phyloP scores from a whole-genome alignment of 2,329 filamentous ascomycete genomes.

The Penicillium crustosum region DNA sequence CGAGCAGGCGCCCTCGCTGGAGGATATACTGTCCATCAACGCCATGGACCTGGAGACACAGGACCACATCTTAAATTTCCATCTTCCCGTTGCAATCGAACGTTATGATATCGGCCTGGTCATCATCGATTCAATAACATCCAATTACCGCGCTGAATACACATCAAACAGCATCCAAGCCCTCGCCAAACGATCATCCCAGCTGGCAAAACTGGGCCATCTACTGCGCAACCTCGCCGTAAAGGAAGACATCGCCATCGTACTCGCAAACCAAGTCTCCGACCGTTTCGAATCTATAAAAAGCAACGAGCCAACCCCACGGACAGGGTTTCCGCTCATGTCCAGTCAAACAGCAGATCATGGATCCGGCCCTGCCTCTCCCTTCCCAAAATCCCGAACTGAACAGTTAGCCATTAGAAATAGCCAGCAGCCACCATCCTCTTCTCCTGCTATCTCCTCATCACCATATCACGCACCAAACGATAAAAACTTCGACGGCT shows the following conservation, averaged over 20 bases:
- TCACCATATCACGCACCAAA: constrained; percentile 32
- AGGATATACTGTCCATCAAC: constrained; percentile 74
- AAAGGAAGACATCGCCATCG: constrained; percentile 73
- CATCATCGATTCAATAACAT: constrained; percentile 86
- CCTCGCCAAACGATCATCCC: constrained; percentile 72
- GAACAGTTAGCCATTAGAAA: constrained; percentile 10
- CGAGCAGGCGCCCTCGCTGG: constrained; percentile 61
- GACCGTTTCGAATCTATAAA: constrained; percentile 66
- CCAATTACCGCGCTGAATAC: constrained; percentile 90
- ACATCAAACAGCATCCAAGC: constrained; percentile 42
- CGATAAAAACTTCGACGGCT: constrained; percentile 30
- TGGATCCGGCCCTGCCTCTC: constrained; percentile 22
- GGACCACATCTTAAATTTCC: constrained; percentile 90
- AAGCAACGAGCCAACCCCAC: not conserved
- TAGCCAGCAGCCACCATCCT: constrained; percentile 8
- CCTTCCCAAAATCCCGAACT: constrained; percentile 17
- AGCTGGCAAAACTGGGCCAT: constrained; percentile 73
- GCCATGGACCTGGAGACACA: constrained; percentile 91
- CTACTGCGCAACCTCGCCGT: constrained; percentile 74
- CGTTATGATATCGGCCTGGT: constrained; percentile 77
- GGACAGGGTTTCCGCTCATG: constrained; percentile 12
- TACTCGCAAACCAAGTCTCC: constrained; percentile 92
- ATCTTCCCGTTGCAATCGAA: constrained; percentile 80
- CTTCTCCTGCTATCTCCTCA: constrained; percentile 30
- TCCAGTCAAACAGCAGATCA: constrained; percentile 17